Conservation (phyloP, 2,329 filamentous ascomycete genomes). For the Uncinocarpus reesii region DNA sequence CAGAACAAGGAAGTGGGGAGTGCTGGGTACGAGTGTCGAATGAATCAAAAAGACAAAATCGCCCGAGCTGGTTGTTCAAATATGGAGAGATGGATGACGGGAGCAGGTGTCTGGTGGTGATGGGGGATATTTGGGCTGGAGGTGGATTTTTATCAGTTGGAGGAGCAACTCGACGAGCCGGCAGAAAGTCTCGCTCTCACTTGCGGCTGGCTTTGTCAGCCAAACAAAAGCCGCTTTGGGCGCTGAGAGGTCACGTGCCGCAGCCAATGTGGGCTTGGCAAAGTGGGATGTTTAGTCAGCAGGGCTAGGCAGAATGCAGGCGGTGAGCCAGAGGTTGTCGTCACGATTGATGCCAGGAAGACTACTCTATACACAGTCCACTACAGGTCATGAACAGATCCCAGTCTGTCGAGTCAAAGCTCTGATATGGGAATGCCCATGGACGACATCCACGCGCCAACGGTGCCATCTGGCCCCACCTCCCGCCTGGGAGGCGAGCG, state of each 20-base stretch:
- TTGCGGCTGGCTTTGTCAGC: neutral
- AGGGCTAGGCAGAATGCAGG: neutral
- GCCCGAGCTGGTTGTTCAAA: neutral
- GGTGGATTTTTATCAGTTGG: slow-evolving; percentile 12
- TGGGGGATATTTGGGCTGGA: slow-evolving; percentile 11
- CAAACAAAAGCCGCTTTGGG: slow-evolving; percentile 13
- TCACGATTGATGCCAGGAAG: too few relatives aligned
- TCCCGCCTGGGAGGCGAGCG: slow-evolving; percentile 49
- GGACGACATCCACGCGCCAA: slow-evolving; percentile 58
- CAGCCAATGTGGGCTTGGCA: neutral
- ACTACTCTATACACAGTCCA: too few relatives aligned
- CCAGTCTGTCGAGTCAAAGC: too few relatives aligned
- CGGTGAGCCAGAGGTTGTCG: too few relatives aligned
- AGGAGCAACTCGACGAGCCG: neutral
- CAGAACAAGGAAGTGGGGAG: neutral
- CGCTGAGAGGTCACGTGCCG: slow-evolving; percentile 4
- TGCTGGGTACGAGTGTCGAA: neutral
- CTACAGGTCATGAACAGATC: too few relatives aligned
- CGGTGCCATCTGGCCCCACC: slow-evolving; percentile 66
- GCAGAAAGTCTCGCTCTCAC: neutral
- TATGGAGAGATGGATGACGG: neutral
- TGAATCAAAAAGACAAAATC: neutral
- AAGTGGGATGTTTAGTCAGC: slow-evolving; percentile 6
- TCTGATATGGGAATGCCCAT: slow-evolving; percentile 47
- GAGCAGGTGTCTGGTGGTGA: neutral